Evolutionary conservation across 2,329 filamentous ascomycete genomes (phyloP).

Genomic region (Metarhizium album): DNA sequence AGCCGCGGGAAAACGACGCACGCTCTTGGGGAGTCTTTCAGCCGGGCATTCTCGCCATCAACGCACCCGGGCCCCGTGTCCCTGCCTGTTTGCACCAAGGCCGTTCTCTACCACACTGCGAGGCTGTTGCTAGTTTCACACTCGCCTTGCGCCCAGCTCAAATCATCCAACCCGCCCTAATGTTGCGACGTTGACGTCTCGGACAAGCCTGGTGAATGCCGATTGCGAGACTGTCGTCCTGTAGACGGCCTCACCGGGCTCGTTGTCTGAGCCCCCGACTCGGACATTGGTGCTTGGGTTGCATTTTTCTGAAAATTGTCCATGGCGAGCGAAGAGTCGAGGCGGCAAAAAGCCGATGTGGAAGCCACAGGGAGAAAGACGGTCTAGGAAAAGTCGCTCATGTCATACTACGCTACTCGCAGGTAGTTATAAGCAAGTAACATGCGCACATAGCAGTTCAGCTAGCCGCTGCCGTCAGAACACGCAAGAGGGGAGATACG

Average conservation of each 20-base stretch:
- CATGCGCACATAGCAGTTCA: no score
- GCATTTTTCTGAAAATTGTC: neutral
- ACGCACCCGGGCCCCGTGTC: conserved; percentile 30
- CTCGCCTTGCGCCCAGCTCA: neutral
- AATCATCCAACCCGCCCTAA: conserved; percentile 24
- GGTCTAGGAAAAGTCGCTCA: neutral
- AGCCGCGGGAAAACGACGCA: conserved; percentile 15
- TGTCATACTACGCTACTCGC: no score
- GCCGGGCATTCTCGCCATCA: conserved; percentile 30
- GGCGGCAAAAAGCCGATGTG: conserved; percentile 2
- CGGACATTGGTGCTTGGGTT: conserved; percentile 10
- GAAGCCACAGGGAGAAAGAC: conserved; percentile 9
- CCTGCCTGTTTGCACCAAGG: conserved; percentile 30
- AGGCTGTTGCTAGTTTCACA: neutral
- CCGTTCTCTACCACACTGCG: conserved; percentile 33
- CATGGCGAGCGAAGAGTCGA: neutral
- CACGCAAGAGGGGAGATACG: no score
- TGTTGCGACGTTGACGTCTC: conserved; percentile 38
- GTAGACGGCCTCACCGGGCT: conserved; percentile 6
- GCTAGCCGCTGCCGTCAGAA: no score
- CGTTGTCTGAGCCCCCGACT: neutral
- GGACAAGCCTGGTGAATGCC: conserved; percentile 20
- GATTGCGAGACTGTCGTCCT: conserved; percentile 13
- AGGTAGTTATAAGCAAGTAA: no score
- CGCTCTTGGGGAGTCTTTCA: conserved; percentile 31